Conservation (phyloP, 345 rosid species). For the Excoecaria cochinchinensis region DNA sequence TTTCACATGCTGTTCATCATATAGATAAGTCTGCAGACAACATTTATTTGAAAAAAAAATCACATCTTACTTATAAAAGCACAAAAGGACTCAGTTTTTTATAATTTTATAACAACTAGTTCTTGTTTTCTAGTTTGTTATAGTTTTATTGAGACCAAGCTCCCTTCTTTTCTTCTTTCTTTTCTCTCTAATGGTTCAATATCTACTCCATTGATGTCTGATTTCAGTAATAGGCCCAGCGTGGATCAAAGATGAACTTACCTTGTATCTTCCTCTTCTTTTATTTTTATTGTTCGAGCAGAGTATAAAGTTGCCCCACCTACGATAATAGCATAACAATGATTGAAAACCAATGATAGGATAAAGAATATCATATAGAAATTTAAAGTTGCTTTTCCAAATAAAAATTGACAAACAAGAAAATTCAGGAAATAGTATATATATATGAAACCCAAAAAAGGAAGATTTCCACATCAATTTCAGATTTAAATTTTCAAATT, state of each 20-base stretch:
- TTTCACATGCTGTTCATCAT: slow-evolving; percentile 1
- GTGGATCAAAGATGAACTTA: slow-evolving; percentile 29
- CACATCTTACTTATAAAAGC: not conserved
- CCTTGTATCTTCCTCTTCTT: slow-evolving; percentile 86
- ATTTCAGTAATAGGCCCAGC: not conserved
- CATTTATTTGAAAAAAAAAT: not conserved
- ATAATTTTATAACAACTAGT: not conserved
- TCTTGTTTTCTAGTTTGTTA: not conserved
- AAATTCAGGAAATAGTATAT: not conserved
- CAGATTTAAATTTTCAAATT: not conserved
- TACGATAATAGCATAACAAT: slow-evolving; percentile 29
- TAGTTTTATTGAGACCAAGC: not conserved
- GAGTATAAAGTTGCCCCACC: slow-evolving; percentile 73
- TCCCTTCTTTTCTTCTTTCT: not conserved
- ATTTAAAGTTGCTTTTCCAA: not conserved
- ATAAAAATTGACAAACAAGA: not conserved
- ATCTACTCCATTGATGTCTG: not conserved
- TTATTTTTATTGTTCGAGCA: slow-evolving; percentile 86
- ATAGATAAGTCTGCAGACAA: not conserved
- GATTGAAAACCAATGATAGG: slow-evolving; percentile 7
- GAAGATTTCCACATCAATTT: not conserved
- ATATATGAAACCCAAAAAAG: not conserved
- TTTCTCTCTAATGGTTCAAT: not conserved
- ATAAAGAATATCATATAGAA: slow-evolving; percentile 13
- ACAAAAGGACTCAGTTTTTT: not conserved